Conservation (phyloP, 1,284 basidiomycete genomes). For the Rhodotorula sp. region DNA sequence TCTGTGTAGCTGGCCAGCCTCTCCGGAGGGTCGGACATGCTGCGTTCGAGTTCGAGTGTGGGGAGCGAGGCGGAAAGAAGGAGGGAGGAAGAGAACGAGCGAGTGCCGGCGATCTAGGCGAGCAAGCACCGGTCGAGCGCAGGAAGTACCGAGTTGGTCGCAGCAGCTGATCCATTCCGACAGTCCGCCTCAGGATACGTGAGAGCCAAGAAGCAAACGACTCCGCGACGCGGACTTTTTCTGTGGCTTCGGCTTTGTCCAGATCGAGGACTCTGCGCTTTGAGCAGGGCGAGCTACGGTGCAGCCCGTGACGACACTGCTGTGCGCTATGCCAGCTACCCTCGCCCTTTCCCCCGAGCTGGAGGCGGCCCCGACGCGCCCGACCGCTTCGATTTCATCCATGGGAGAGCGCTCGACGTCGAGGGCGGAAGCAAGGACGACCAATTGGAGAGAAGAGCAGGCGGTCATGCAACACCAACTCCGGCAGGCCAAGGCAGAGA, state of each 20-base stretch:
- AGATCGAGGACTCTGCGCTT: too few species aligned
- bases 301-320: too few species aligned
- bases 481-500: slow-evolving; percentile 23
- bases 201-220: too few species aligned
- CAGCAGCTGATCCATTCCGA: not conserved
- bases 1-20: not conserved
- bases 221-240: too few species aligned
- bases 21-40: too few species aligned
- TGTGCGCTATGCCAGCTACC: too few species aligned
- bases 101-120: not conserved
- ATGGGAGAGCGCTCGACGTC: not conserved
- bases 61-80: not conserved
- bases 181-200: too few species aligned
- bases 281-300: too few species aligned
- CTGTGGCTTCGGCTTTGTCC: too few species aligned
- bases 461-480: slow-evolving; percentile 30
- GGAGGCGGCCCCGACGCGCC: not conserved
- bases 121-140: not conserved
- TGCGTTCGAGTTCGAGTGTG: not conserved
- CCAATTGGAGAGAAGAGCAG: slow-evolving; percentile 26
- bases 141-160: not conserved
- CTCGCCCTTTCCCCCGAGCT: not conserved
- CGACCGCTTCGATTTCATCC: not conserved
- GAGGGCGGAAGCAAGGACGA: not conserved
- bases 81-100: not conserved